phyloP scores from a whole-genome alignment of 805 yeast genomes.

The Blastobotrys attinorum region DNA sequence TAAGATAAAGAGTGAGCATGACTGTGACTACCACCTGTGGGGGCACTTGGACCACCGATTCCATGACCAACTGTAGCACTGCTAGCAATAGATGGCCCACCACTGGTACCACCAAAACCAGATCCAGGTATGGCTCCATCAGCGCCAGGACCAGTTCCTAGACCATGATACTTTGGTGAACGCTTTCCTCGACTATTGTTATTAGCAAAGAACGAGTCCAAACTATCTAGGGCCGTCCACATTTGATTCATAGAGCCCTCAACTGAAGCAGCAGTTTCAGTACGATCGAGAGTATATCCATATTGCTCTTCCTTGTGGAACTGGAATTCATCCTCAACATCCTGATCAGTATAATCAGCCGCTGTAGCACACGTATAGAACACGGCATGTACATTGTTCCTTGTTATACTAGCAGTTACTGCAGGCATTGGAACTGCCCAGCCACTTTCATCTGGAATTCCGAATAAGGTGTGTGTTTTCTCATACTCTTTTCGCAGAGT shows the following conservation, averaged over 20 bases:
- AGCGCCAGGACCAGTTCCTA: too few relatives aligned
- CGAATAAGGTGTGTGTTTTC: conserved; percentile 81
- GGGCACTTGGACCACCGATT: conserved; percentile 2
- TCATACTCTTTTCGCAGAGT: conserved; percentile 75
- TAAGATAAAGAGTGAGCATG: conserved; percentile 32
- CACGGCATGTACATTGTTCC: conserved; percentile 93
- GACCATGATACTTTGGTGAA: background rate
- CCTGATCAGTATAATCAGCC: conserved; percentile 3
- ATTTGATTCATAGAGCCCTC: conserved; percentile 73
- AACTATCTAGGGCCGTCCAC: conserved; percentile 87
- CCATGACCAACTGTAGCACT: background rate
- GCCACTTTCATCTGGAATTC: conserved; percentile 90
- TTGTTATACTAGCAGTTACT: conserved; percentile 75
- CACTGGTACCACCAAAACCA: too few relatives aligned
- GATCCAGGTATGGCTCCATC: too few relatives aligned
- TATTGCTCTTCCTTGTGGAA: conserved; percentile 57
- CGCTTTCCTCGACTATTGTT: conserved; percentile 27
- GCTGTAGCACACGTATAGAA: conserved; percentile 66
- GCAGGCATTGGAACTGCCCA: conserved; percentile 98
- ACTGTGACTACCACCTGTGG: conserved; percentile 5
- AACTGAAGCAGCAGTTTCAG: conserved; percentile 44
- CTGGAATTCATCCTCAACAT: conserved; percentile 24
- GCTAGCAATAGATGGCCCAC: too few relatives aligned
- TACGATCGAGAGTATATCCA: conserved; percentile 31
- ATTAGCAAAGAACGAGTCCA: conserved; percentile 81